Evolutionary conservation across 805 yeast genomes (phyloP), one percentile per base, ranked within the genome.

Genomic region (Zygosaccharomyces bailii): DNA sequence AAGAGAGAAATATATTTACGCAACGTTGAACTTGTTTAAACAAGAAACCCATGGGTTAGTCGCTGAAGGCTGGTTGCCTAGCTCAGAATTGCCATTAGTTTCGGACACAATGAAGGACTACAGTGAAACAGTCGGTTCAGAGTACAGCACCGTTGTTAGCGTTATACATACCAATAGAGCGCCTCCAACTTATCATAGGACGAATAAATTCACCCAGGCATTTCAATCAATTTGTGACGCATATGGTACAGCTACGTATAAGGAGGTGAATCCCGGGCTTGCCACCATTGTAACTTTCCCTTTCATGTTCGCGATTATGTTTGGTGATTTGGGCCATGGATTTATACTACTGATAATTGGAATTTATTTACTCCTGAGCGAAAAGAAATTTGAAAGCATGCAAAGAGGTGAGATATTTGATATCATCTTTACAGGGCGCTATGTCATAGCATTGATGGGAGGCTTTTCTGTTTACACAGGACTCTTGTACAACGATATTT

Each of bases 241-340:
- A 2, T 93, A 93, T 67, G 99, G 98, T 56, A 74, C 88, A 46
- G 93, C 96, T 7, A 78, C 88, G 2, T 93, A 93, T 69, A 83
- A 88, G 56, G 99, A 93, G 67, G 93, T 93, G 21, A 93, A 93
- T 65, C 96, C 99, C 4, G 99, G 96, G 43, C 72, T 93, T 51
- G 91, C 99, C 3, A 91, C 99, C 1, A 79, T 88, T 37, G 84
- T 93, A 19, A 93, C 99, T 0, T 93, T 93, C 72, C 99, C 99
- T 18, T 93, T 93, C 66, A 86, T 93, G 95, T 93, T 93, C 70
- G 97, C 99, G 21, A 84, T 93, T 57, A 93, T 93, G 99, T 93
- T 93, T 73, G 99, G 99, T 73, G 99, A 93, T 71, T 64, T 90
- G 47, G 99, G 99, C 11, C 99, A 93, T 70, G 99, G 99, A 4